phyloP scores from a whole-genome alignment of 176 grass and related monocot species.

The Calamus simplicifolius region DNA sequence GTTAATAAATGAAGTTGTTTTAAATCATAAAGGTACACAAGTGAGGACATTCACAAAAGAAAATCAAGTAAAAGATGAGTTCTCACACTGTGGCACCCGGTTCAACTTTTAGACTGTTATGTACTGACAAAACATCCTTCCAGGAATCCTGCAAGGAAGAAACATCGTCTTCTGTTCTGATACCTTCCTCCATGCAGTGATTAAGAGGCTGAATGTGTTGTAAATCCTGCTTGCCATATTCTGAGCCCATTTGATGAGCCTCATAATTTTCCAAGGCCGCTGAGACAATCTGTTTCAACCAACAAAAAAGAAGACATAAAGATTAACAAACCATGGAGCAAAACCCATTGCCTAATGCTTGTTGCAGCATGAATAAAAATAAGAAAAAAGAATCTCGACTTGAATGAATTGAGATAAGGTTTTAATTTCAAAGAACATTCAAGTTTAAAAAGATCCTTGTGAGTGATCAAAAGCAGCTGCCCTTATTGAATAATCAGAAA shows the following conservation, averaged over 20 bases:
- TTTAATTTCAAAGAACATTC: too few relatives aligned
- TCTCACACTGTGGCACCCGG: constrained; percentile 37
- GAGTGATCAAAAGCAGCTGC: too few relatives aligned
- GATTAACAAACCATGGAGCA: too few relatives aligned
- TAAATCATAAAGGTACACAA: background rate
- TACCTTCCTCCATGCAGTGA: constrained; percentile 48
- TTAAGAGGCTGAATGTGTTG: background rate
- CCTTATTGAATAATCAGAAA: too few relatives aligned
- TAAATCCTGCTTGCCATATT: constrained; percentile 2
- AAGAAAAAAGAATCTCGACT: too few relatives aligned
- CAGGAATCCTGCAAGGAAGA: constrained; percentile 30
- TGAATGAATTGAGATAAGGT: too few relatives aligned
- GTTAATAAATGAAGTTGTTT: constrained; percentile 25
- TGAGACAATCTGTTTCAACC: constrained; percentile 45
- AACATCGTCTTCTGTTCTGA: constrained; percentile 48
- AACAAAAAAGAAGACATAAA: too few relatives aligned
- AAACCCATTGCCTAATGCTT: too few relatives aligned
- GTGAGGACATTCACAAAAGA: background rate
- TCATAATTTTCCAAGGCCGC: constrained; percentile 60
- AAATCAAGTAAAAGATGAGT: constrained; percentile 8
- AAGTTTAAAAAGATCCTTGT: too few relatives aligned
- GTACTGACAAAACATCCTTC: constrained; percentile 24
- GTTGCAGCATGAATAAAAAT: too few relatives aligned
- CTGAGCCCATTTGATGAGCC: constrained; percentile 22
- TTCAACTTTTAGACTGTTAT: constrained; percentile 41